Base-by-base conservation (phyloP, 139 green algal genomes). In the Monoraphidium neglectum region DNA sequence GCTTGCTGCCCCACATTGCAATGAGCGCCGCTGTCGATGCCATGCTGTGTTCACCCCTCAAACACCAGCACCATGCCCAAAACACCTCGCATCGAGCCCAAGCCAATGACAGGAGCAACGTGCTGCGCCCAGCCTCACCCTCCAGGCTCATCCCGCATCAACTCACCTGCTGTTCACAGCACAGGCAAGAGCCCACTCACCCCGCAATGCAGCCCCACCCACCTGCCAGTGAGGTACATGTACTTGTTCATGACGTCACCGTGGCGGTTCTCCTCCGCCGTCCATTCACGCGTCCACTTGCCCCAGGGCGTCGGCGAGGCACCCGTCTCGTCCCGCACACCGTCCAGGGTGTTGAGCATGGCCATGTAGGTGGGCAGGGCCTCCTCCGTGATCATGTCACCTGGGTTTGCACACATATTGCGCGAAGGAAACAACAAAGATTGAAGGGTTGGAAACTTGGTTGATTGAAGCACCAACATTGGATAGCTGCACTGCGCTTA, bases 331-430 rank as follows among this genome's bases (percentile, higher is more conserved):
- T 99, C 95, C 18, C 92, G 79, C 28, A 96, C 93, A 35, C 95
- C 97, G 68, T 99, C 97, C 60, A 99, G 88, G 6, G 95, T 98
- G 90, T 99, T 99, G 35, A 99, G 86, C 97, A 99, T 99, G 81
- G 93, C 96, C 96, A 99, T 98, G 88, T 99, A 99, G n/a, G 96
- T 99, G 43, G 97, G 97, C 70, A 99, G 88, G 30, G 96, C 97
- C 89, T 99, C 97, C 91, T 99, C 97, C 3, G 95, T 99, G 79
- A 98, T 95, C 91, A 95, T 97, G 82, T 98, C 94, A 54, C 90
- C 89, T 68, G 82, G 87, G 86, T 83, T 66, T 57, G 16, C 16
- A n/a, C 60, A n/a, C n/a, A 68, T n/a, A n/a, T n/a, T n/a, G n/a
- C n/a, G n/a, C n/a, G n/a, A n/a, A n/a, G n/a, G n/a, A n/a, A n/a